Evolutionary conservation across 1,284 basidiomycete genomes (phyloP), one percentile per base, ranked within the genome.

Genomic region (Spongiforma sp.): DNA sequence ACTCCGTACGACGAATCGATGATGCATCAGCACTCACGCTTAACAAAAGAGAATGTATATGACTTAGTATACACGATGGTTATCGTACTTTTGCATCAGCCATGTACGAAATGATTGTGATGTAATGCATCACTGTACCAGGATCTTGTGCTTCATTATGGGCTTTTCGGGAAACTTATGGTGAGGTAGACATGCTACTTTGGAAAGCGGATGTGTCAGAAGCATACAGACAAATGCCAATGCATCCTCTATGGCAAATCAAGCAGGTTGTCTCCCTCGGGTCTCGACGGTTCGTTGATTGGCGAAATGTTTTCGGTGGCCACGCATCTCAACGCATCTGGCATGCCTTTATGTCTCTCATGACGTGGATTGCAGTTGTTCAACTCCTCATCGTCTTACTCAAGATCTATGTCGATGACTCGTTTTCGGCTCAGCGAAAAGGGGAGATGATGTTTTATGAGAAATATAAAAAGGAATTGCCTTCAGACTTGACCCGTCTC

Each of bases 201-300:
- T 70, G 69, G 66, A 83, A 83, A 46, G 77, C 75, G 0, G 82
- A 85, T 53, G 74, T 84, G 0, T 57, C 74, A 0, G 68, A 77
- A 17, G 82, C 83, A 0, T 84, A 80, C 54, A 68, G 73, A 0
- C 67, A 69, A 0, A 64, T 81, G 2, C 82, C 81, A 0, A 72
- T 82, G 66, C 78, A 81, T 52, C 76, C 75, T 0, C 57, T 74
- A 0, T 85, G 81, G 82, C 83, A 85, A 58, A 60, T 84, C 6
- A 78, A 79, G 48, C 82, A 84, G 46, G 64, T 81, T 0, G 70
- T 78, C 1, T 75, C 68, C 0, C 66, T 83, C 12, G 67, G 75
- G 0, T 0, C 61, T 0, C 63, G 57, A 0, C 65, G 72, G 28
- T n/a, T n/a, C n/a, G 66, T 83, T 4, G 79, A 83, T 56, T 57